Base-by-base conservation (phyloP, 179 eudicot genomes). In the Drosera spatulata region DNA sequence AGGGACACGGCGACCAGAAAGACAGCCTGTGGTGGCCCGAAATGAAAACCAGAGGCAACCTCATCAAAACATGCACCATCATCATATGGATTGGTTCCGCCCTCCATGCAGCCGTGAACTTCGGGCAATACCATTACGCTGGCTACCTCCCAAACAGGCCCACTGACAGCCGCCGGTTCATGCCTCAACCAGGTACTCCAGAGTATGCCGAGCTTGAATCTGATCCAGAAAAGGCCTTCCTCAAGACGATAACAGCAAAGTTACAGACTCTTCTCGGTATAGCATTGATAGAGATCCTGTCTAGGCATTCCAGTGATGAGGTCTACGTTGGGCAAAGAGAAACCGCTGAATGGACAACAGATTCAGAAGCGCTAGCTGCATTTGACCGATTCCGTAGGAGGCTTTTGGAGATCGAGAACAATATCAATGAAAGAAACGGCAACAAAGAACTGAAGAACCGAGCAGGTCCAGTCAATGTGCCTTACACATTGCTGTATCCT, bases 21-120 rank as follows among this genome's bases (percentile, higher is more conserved):
- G 61, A 85, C 41, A 86, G 81, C 60, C 68, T 85, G 14, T 85
- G 96, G 96, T 87, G 97, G 97, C 84, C 86, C 2, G 55, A 72
- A 59, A 87, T 91, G 97, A 75, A 80, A 41, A 75, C 80, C 2
- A 50, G 59, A 11, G 50, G 67, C 38, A 82, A 85, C 37, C 80
- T 88, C 2, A 66, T 66, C 2, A 65, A 74, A 8, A 61, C 66
- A 10, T 85, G 93, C 76, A 83, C 84, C 8, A 88, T 71, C 37
- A 83, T 88, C 63, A 83, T 87, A 72, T 91, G 96, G 96, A 60
- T 82, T 0, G 88, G 87, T 3, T 91, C 97, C 0, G 96, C 97
- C 3, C 89, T 85, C 13, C 96, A 87, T 44, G 93, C 96, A n/a
- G 88, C 96, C 2, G 79, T 80, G 51, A 87, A 87, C 65, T 87